Evolutionary conservation across 345 rosid species (phyloP), one percentile per base, ranked within the genome.

Genomic region (Arabis alpina): DNA sequence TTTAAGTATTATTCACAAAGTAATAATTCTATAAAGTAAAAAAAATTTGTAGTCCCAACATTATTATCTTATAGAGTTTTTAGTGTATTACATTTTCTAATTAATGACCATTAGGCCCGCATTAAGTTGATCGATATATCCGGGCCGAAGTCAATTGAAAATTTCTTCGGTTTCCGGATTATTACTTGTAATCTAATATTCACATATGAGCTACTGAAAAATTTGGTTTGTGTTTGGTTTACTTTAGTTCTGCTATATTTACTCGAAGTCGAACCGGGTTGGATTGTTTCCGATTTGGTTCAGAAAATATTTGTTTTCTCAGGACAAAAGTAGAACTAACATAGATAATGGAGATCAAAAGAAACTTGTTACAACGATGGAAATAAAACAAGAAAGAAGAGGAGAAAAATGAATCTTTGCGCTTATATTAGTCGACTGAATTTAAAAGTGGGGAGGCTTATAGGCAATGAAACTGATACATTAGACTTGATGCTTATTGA

Each of bases 111-210:
- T 5, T 39, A 50, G 24, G 25, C 36, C 30, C 32, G 43, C 34
- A 30, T 56, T 36, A 45, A 36, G 41, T 45, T 49, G 27, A 45
- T 47, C 11, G 8, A 68, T 23, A 44, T 55, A 68, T 34, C 16
- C 27, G 52, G 62, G 14, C 40, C 28, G 5, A 67, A 54, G 62
- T 67, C 60, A 67, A 40, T 43, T 15, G 36, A 58, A 51, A 39
- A 15, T 64, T 51, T 49, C 16, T 34, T 34, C 32, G 19, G 45
- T 63, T 19, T 63, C 5, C 6, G 16, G 32, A 49, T 49, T 48
- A 49, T 49, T 49, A 13, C n/a, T 9, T 44, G 50, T 55, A 42
- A 27, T 43, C 25, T 1, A 30, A 45, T 19, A 19, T 62, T 36
- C 23, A 8, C 1, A 8, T 13, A 37, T 27, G 32, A 28, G 61